Evolutionary conservation across 2,329 filamentous ascomycete genomes (phyloP), one percentile per base, ranked within the genome.

Genomic region (Trichoderma hamatum): DNA sequence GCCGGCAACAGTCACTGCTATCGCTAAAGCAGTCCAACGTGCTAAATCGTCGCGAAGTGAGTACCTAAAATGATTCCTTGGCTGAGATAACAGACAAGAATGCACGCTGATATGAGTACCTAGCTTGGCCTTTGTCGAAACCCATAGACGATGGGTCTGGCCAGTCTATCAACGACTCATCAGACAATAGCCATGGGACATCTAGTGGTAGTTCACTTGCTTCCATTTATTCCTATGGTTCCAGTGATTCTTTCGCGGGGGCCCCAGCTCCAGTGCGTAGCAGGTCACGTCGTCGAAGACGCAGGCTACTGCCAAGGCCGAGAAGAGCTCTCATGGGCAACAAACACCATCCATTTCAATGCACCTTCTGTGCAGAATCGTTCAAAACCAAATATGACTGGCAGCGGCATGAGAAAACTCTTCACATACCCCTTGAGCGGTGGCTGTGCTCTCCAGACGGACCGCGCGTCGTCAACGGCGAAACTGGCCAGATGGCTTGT

Each of bases 401-500:
- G 81, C 79, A 81, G 67, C 78, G 84, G 32, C 84, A 86, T 71
- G 84, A 86, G 71, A 81, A 80, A 49, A 78, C 80, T 71, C 79
- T 79, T 72, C 84, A 76, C 75, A 80, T 76, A 72, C 83, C 78
- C 52, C 82, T 82, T 1, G 80, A 78, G 76, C 77, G 72, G 55
- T 86, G 76, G 84, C 80, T 78, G 72, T 85, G 77, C 52, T 76
- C 75, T 6, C 79, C 78, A 0, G 26, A 68, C 2, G 77, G 78
- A 70, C 71, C 75, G 9, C 19, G 39, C 2, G 19, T 19, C 39
- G 10, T 43, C 39, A 4, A 73, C 68, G 3, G 21, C n/a, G n/a
- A 52, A 26, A 14, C 11, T 26, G 24, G 49, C 10, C n/a, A 52
- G 3, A 21, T 52, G 1, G 24, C 16, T 1, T 52, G 49, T 26